Percentiles rank a stretch among this genome's conserved stretches.
phyloP scores from a whole-genome alignment of 106 monocot genomes.

The Xerophyta viscosa region DNA sequence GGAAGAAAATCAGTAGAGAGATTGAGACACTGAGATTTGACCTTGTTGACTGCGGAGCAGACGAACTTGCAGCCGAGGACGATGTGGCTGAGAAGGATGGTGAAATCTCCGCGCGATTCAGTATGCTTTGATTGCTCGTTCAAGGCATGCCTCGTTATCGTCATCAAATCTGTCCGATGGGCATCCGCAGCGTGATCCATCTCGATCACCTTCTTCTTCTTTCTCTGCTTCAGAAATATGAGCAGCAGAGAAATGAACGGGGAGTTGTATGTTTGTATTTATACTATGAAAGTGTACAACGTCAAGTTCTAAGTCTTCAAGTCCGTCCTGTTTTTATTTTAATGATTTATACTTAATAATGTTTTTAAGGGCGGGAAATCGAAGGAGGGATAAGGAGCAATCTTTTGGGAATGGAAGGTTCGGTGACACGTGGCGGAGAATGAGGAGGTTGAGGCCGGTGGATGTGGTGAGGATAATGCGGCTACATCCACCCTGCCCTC shows the following conservation, averaged over 20 bases:
- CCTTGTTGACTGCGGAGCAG: slow-evolving; percentile 97
- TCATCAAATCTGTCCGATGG: slow-evolving; percentile 89
- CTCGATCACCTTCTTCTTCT: neutral
- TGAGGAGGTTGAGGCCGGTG: slow-evolving; percentile 12
- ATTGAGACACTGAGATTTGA: slow-evolving; percentile 2
- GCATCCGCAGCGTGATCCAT: slow-evolving; percentile 95
- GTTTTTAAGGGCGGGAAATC: too few species aligned
- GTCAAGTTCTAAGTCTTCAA: too few species aligned
- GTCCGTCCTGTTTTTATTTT: too few species aligned
- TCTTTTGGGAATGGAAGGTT: slow-evolving; percentile 6
- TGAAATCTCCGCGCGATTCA: slow-evolving; percentile 79
- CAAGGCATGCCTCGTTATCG: slow-evolving; percentile 79
- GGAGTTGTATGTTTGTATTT: too few species aligned
- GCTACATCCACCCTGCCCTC: neutral
- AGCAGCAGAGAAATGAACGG: neutral
- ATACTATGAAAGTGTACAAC: too few species aligned
- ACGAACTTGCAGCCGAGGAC: slow-evolving; percentile 99
- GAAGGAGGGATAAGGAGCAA: slow-evolving; percentile 4
- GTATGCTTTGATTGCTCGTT: slow-evolving; percentile 83
- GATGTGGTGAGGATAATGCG: slow-evolving; percentile 31
- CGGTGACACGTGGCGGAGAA: slow-evolving; percentile 9
- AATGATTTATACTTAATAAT: too few species aligned
- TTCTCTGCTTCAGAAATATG: neutral
- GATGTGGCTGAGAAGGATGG: slow-evolving; percentile 93
- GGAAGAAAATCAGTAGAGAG: neutral